A percentile compares a stretch with the other conserved stretches of the same genome.
Evolutionary conservation across 768 basidiomycete genomes (phyloP).

Genomic region (Lactarius indigo): DNA sequence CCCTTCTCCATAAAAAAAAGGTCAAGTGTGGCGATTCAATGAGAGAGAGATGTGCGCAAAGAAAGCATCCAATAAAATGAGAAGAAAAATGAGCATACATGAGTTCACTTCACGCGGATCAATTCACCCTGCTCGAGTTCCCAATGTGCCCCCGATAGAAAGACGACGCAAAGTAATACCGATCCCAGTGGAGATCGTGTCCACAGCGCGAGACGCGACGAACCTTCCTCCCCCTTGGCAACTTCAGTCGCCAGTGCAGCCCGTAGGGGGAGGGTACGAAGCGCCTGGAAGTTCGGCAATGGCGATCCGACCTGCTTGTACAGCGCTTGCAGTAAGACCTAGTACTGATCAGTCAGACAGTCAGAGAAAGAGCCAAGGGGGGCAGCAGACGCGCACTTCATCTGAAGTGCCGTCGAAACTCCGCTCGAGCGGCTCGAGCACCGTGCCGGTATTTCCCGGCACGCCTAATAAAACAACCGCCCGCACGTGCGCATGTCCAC

Average conservation of each 20-base stretch:
- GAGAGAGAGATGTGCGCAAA: neutral
- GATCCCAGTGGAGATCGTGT: no score
- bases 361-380: neutral
- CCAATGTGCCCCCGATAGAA: no score
- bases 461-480: constrained; percentile 33
- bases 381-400: constrained; percentile 29
- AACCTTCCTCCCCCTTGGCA: constrained; percentile 36
- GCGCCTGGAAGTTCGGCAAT: constrained; percentile 30
- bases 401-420: constrained; percentile 29
- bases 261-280: constrained; percentile 32
- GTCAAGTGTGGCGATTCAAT: neutral
- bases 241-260: constrained; percentile 39
- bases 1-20: neutral
- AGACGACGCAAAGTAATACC: no score
- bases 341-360: neutral
- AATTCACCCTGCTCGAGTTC: no score
- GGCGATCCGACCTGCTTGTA: constrained; percentile 31
- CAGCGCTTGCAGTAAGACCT: constrained; percentile 27
- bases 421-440: constrained; percentile 30
- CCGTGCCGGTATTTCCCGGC: constrained; percentile 29
- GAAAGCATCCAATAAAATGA: no score
- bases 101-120: neutral
- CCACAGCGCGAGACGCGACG: no score
- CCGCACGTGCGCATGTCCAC: constrained; percentile 34
- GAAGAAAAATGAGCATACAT: neutral